A percentile compares a stretch with the other conserved stretches of the same genome.
Conservation (phyloP, 108 stramenopile genomes). For the Phaeodactylum tricornutum region DNA sequence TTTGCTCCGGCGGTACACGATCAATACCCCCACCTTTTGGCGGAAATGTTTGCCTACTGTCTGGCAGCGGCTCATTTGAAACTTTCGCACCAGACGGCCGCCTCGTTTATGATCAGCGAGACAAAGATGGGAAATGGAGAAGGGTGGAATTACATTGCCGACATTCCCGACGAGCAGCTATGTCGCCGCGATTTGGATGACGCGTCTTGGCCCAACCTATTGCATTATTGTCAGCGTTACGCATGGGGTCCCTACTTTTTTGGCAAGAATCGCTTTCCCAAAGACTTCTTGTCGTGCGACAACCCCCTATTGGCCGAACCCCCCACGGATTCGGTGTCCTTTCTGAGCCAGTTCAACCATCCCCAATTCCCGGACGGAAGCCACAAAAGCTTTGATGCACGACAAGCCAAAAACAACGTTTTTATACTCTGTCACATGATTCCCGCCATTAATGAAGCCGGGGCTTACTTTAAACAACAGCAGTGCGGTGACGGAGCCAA, state of each 20-base stretch:
- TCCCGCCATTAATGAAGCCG: conserved; percentile 34
- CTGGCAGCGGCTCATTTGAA: conserved; percentile 58
- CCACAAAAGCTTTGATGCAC: background rate
- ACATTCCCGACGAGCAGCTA: conserved; percentile 5
- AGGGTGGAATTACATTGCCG: conserved; percentile 63
- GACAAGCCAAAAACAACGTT: conserved; percentile 7
- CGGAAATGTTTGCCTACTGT: conserved; percentile 77
- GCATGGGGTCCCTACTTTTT: conserved; percentile 52
- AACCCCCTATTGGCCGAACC: conserved; percentile 51
- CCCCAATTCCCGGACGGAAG: background rate
- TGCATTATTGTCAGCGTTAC: conserved; percentile 82
- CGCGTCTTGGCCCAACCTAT: conserved; percentile 26
- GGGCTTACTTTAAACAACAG: conserved; percentile 20
- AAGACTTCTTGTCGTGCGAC: conserved; percentile 58
- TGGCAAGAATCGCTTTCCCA: conserved; percentile 50
- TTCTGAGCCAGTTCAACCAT: background rate
- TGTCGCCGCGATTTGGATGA: conserved; percentile 13
- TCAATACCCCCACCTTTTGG: conserved; percentile 36
- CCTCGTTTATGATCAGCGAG: conserved; percentile 40
- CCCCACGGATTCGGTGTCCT: conserved; percentile 15
- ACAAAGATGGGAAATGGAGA: conserved; percentile 16
- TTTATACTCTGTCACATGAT: conserved; percentile 45
- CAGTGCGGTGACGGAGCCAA: conserved; percentile 49
- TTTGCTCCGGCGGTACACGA: conserved; percentile 54
- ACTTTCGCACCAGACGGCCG: conserved; percentile 40